These are phyloP conservation scores for Cordyceps fumosorosea DNA, from an alignment of 2,329 filamentous ascomycete species.

Conservation along the genomic window DNA sequence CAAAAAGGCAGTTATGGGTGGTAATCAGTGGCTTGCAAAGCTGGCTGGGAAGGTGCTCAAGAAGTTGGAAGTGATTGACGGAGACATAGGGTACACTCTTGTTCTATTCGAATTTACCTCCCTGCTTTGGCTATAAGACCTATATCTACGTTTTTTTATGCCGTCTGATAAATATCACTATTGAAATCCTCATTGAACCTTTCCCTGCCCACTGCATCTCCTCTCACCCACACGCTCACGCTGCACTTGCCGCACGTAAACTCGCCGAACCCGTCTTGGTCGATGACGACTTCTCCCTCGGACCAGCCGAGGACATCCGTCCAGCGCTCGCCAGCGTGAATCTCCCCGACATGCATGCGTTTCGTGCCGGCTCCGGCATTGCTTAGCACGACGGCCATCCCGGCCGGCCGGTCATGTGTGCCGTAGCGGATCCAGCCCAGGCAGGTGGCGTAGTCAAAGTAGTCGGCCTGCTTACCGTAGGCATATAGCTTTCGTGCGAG, in stretches of 20 bases:
- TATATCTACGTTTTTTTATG: not conserved
- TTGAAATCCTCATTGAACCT: conserved; percentile 32
- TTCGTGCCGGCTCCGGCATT: conserved; percentile 45
- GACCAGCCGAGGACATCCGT: conserved; percentile 55
- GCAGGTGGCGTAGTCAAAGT: conserved; percentile 54
- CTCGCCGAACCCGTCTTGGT: conserved; percentile 46
- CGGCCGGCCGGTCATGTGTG: conserved; percentile 37
- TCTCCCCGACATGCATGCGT: conserved; percentile 56
- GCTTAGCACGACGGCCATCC: conserved; percentile 52
- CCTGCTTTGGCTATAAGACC: too few species aligned
- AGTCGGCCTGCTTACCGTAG: conserved; percentile 60
- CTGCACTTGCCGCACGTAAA: conserved; percentile 50
- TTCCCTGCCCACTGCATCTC: conserved; percentile 43
- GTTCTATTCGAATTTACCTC: too few species aligned
- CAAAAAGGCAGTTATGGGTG: conserved; percentile 1
- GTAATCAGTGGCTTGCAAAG: conserved; percentile 6
- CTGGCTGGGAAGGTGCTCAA: not conserved
- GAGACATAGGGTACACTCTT: not conserved
- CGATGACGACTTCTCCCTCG: conserved; percentile 50
- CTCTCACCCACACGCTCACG: conserved; percentile 54
- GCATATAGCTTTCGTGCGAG: conserved; percentile 60
- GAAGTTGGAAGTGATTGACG: not conserved
- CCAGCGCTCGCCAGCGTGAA: conserved; percentile 56
- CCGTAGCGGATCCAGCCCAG: conserved; percentile 54
- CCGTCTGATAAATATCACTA: not conserved